phyloP scores from a whole-genome alignment of 73 alveolate genomes.

The Paramecium bursaria region DNA sequence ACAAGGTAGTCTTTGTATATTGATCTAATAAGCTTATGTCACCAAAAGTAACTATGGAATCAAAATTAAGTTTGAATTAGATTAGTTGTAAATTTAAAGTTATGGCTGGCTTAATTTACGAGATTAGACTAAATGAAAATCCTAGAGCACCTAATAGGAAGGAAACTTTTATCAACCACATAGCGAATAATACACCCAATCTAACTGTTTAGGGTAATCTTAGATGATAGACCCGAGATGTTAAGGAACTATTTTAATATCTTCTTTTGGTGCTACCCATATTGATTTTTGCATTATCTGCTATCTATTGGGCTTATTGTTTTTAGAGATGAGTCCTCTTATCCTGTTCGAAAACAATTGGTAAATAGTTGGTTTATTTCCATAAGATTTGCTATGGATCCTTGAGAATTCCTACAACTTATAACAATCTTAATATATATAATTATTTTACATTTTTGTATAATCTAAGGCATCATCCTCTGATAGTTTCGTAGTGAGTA shows the following conservation, averaged over 20 bases:
- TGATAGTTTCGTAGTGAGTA: constrained; percentile 11
- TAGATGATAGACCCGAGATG: constrained; percentile 20
- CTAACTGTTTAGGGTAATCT: constrained; percentile 31
- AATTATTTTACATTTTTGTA: not conserved
- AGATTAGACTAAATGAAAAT: constrained; percentile 1
- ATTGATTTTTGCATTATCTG: not conserved
- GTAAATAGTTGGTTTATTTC: constrained; percentile 22
- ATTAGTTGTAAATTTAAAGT: constrained; percentile 43
- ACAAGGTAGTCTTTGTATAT: not conserved
- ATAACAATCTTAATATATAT: not conserved
- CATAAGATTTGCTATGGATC: constrained; percentile 37
- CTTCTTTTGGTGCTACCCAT: not conserved
- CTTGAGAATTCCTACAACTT: too few relatives aligned
- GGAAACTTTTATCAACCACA: constrained; percentile 4
- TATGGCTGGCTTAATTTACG: constrained; percentile 36
- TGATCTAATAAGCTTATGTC: constrained; percentile 7
- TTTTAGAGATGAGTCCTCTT: too few relatives aligned
- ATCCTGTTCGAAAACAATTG: not conserved
- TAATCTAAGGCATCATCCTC: constrained; percentile 48
- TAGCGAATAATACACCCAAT: not conserved
- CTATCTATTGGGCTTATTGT: not conserved
- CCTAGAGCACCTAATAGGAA: constrained; percentile 41
- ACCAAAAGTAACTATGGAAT: constrained; percentile 33
- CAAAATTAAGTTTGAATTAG: constrained; percentile 47
- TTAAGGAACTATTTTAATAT: constrained; percentile 16